Conservation (phyloP, 495 filamentous ascomycete species). For the Entonaema liquescens region DNA sequence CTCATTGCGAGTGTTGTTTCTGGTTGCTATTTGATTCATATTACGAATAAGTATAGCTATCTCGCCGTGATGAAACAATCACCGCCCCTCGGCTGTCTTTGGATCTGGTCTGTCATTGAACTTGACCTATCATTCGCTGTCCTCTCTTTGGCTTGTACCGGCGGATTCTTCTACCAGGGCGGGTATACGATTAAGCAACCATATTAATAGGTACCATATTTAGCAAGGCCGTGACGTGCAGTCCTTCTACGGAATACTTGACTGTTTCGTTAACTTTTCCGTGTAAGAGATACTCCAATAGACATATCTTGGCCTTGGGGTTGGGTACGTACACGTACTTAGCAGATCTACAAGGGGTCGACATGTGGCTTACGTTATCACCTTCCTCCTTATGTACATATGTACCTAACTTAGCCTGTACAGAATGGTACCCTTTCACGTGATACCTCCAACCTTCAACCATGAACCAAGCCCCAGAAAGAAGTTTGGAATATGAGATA, state of each 20-base stretch:
- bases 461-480: not conserved
- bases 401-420: too few species aligned
- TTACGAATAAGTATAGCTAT: constrained; percentile 81
- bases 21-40: constrained; percentile 80
- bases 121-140: constrained; percentile 75
- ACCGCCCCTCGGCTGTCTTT: constrained; percentile 86
- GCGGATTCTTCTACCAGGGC: constrained; percentile 72
- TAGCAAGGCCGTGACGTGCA: not conserved
- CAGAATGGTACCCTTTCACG: constrained; percentile 19
- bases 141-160: constrained; percentile 66
- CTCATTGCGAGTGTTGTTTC: constrained; percentile 60
- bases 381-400: too few species aligned
- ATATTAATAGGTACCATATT: constrained; percentile 29
- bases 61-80: constrained; percentile 91
- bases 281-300: constrained; percentile 43
- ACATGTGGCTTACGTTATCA: not conserved
- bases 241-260: constrained; percentile 13
- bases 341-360: not conserved
- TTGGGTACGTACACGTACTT: not conserved
- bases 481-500: not conserved
- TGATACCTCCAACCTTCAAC: constrained; percentile 28
- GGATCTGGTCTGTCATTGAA: constrained; percentile 94
- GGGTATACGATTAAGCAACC: constrained; percentile 64
- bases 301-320: constrained; percentile 45
- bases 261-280: not conserved